Base-by-base conservation (phyloP, 1,284 basidiomycete genomes). In the Pholiota adiposa region DNA sequence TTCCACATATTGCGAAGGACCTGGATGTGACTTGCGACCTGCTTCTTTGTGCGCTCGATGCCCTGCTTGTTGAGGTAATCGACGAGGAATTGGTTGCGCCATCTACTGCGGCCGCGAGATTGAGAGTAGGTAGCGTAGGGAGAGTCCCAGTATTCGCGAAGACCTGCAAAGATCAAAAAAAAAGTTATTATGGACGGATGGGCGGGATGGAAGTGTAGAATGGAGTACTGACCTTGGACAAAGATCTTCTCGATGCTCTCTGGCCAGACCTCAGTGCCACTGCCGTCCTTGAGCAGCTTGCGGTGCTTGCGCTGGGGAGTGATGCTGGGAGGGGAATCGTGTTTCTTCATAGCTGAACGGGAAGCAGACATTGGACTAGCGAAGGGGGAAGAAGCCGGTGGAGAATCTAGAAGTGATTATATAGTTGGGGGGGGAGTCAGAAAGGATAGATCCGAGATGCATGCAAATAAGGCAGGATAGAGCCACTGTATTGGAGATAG, bases 1-100 rank as follows among this genome's bases (percentile, higher is more conserved):
- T 91, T 91, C 90, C 89, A 92, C 90, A 92, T 92, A 70, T 92
- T 92, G 48, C 89, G 79, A 51, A 92, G 73, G 58, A 92, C 90
- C 70, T 93, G 90, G 54, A 93, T 90, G 69, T 93, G 90, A 70
- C 87, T 90, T 18, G 91, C 90, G 66, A 93, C 90, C 72, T 92
- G 90, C 71, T 92, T 92, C 80, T 90, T 92, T 41, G 88, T 82
- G 34, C 90, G 85, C 29, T 80, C 79, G 68, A 93, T 84, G 59
- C 86, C 88, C 43, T 79, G 75, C 64, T 82, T 84, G 59, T 84
- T 79, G 59, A 92, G 83, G 68, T 88, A 88, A 63, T 92, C 89
- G 69, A 93, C 90, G 63, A 92, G 83, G 69, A 87, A 92, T 74
- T 91, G 89, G 74, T 93, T 93, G 53, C 90, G 81, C 88, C 89